Percentiles rank a stretch among this genome's conserved stretches.
These are phyloP conservation scores for Arctium minus DNA, from an alignment of 129 eudicot species.

Conservation along the genomic window DNA sequence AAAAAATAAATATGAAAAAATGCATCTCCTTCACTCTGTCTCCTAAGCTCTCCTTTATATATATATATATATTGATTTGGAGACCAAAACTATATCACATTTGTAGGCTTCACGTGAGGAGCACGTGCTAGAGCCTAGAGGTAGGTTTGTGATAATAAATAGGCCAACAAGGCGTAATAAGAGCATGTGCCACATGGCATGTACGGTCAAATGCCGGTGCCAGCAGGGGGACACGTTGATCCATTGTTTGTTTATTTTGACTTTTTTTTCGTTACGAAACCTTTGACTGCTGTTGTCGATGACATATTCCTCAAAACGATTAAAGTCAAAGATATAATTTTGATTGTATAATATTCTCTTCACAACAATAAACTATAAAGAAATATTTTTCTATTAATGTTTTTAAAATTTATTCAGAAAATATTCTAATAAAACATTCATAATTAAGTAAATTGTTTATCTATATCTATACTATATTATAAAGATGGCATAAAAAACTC, in stretches of 20 bases:
- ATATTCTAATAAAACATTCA: no score
- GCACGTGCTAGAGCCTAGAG: background rate
- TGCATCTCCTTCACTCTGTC: no score
- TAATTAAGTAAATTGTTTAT: no score
- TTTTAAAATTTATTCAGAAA: no score
- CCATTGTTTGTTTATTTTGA: conserved; percentile 12
- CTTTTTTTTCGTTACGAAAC: background rate
- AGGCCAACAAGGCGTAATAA: background rate
- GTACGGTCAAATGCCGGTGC: conserved; percentile 39
- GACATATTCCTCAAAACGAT: background rate
- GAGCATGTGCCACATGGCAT: conserved; percentile 26
- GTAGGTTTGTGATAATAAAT: conserved; percentile 16
- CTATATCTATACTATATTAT: no score
- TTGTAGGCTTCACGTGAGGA: conserved; percentile 18
- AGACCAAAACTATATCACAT: background rate
- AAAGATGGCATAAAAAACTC: no score
- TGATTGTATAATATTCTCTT: background rate
- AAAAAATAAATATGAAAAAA: no score
- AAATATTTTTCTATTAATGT: no score
- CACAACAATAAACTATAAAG: background rate
- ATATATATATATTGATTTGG: no score
- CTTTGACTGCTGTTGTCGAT: conserved; percentile 28
- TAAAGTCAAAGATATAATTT: conserved; percentile 14
- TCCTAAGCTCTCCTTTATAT: no score
- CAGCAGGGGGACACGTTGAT: conserved; percentile 32